phyloP scores from a whole-genome alignment of 2,329 filamentous ascomycete genomes.

The Sporothrix curviconia region DNA sequence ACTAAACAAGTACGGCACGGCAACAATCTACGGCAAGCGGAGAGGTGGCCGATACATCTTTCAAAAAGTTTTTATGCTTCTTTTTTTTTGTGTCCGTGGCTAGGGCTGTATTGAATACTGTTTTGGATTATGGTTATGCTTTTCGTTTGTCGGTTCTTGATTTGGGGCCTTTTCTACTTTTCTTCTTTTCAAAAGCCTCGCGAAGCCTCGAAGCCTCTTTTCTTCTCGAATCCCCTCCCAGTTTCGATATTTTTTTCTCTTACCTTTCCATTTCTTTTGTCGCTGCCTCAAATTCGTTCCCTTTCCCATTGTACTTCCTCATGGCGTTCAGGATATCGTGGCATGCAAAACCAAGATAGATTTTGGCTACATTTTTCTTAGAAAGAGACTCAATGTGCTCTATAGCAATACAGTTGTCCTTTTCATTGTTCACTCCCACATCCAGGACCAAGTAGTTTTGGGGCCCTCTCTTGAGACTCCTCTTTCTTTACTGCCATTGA shows the following conservation, averaged over 20 bases:
- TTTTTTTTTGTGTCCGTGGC: not conserved
- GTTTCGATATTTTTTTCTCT: not conserved
- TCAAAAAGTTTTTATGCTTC: not conserved
- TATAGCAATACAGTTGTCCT: not conserved
- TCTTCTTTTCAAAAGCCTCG: not conserved
- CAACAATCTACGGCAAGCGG: not conserved
- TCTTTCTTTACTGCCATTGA: no score
- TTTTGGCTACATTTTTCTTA: not conserved
- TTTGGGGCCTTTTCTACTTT: not conserved
- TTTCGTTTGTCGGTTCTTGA: not conserved
- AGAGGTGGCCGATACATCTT: not conserved
- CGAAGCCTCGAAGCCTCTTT: not conserved
- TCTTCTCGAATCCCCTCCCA: not conserved
- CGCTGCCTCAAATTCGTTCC: not conserved
- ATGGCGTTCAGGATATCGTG: no score
- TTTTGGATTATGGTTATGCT: not conserved
- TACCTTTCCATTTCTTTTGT: not conserved
- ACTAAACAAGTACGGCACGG: not conserved
- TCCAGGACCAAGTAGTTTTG: no score
- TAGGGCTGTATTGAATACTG: slow-evolving; percentile 1
- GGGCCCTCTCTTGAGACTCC: no score
- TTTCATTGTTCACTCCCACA: no score
- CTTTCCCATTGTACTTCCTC: not conserved
- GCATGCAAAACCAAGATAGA: slow-evolving; percentile 4
- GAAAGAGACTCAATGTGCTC: not conserved